Conservation (phyloP, 2,329 filamentous ascomycete species). For the Ceratocystiopsis sp. region DNA sequence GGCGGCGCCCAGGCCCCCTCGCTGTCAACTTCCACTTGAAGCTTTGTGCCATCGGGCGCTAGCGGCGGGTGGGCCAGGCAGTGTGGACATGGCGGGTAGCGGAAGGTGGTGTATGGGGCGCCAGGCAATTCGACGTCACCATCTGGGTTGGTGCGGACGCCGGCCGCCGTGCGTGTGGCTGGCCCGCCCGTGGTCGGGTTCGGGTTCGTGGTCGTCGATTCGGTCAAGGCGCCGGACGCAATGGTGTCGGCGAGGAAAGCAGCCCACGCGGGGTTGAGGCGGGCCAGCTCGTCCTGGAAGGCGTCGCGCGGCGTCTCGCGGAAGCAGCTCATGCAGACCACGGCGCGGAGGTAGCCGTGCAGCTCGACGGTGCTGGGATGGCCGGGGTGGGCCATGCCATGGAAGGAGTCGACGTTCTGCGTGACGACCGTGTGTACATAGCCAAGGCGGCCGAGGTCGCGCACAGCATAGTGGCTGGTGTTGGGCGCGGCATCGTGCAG, state of each 20-base stretch:
- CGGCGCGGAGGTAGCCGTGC: slow-evolving; percentile 73
- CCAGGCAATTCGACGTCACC: slow-evolving; percentile 83
- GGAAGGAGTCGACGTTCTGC: slow-evolving; percentile 95
- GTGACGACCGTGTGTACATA: slow-evolving; percentile 66
- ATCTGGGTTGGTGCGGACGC: slow-evolving; percentile 77
- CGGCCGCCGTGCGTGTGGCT: slow-evolving; percentile 15
- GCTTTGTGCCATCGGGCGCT: slow-evolving; percentile 32
- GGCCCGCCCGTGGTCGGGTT: slow-evolving; percentile 50
- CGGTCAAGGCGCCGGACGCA: slow-evolving; percentile 41
- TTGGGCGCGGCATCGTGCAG: slow-evolving; percentile 69
- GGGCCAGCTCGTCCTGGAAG: slow-evolving; percentile 62
- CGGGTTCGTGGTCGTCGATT: slow-evolving; percentile 44
- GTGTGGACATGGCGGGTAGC: slow-evolving; percentile 75
- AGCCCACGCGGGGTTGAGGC: slow-evolving; percentile 75
- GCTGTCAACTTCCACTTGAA: slow-evolving; percentile 49
- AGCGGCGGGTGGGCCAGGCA: slow-evolving; percentile 51
- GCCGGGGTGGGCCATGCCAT: slow-evolving; percentile 56
- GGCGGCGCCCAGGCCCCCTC: slow-evolving; percentile 62
- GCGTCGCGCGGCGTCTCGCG: slow-evolving; percentile 50
- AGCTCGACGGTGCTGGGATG: slow-evolving; percentile 60
- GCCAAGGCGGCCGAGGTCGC: slow-evolving; percentile 53
- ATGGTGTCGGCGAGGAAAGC: slow-evolving; percentile 57
- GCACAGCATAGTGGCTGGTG: slow-evolving; percentile 58
- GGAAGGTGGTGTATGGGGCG: slow-evolving; percentile 75
- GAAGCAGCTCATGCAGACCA: slow-evolving; percentile 66